Conservation (phyloP, 208 protist species). For the Naegleria fowleri region DNA sequence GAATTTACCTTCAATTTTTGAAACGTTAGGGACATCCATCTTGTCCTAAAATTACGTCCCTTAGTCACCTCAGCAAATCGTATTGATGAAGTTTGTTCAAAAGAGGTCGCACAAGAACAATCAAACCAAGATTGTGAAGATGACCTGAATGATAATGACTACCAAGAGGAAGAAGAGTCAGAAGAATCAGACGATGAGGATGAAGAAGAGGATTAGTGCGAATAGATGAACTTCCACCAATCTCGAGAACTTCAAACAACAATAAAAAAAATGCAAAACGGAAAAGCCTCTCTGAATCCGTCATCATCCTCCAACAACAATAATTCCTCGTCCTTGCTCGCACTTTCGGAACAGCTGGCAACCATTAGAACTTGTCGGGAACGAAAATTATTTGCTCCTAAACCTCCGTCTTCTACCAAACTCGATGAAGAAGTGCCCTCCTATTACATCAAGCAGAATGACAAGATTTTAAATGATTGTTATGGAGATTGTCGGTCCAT, state of each 20-base stretch:
- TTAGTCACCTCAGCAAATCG: too few species aligned
- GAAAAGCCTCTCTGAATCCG: background rate
- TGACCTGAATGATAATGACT: background rate
- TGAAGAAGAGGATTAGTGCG: background rate
- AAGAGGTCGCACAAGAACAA: background rate
- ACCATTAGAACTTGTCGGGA: background rate
- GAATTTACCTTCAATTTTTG: too few species aligned
- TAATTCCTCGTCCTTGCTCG: too few species aligned
- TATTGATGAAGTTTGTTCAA: background rate
- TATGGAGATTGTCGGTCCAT: background rate
- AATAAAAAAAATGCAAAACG: background rate
- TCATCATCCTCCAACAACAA: too few species aligned
- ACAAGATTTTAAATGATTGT: background rate
- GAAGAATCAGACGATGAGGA: background rate
- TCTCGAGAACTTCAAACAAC: background rate
- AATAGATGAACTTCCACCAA: background rate
- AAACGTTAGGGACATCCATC: too few species aligned
- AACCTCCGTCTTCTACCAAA: background rate
- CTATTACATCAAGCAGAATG: background rate
- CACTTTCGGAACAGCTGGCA: background rate
- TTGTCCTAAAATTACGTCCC: too few species aligned
- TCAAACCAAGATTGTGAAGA: background rate
- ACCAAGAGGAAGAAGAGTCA: background rate
- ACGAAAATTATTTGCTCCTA: background rate
- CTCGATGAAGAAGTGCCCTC: background rate